Percentiles rank a stretch among this genome's conserved stretches.
Conservation (phyloP, 2,329 filamentous ascomycete genomes). For the Proliferodiscus dingleyae region DNA sequence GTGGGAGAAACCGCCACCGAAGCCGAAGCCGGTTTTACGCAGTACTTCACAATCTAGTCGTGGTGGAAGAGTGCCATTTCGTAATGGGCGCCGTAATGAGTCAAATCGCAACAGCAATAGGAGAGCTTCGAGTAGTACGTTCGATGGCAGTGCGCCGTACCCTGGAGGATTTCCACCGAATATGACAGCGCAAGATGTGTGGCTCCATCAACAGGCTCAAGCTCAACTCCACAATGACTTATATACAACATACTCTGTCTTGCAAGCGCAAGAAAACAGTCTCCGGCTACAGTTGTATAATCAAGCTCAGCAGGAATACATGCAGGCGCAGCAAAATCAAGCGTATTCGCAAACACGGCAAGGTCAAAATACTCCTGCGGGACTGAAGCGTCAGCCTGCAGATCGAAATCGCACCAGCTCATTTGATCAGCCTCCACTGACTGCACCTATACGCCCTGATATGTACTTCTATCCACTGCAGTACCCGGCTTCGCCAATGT, state of each 20-base stretch:
- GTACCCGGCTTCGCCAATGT: constrained; percentile 40
- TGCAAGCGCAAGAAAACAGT: constrained; percentile 42
- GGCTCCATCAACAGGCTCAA: constrained; percentile 32
- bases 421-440: constrained; percentile 56
- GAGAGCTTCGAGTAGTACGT: constrained; percentile 30
- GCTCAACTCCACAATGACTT: constrained; percentile 33
- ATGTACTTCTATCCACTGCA: constrained; percentile 48
- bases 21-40: constrained; percentile 46
- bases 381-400: constrained; percentile 37
- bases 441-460: constrained; percentile 53
- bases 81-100: constrained; percentile 24
- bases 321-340: constrained; percentile 35
- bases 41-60: constrained; percentile 55
- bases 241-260: constrained; percentile 32
- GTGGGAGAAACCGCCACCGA: constrained; percentile 52
- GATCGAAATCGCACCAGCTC: constrained; percentile 55
- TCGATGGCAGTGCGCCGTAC: constrained; percentile 25
- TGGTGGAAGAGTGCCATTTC: constrained; percentile 23
- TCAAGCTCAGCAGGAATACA: constrained; percentile 41
- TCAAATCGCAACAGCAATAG: constrained; percentile 28
- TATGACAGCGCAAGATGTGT: constrained; percentile 27
- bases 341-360: constrained; percentile 38
- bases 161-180: constrained; percentile 18
- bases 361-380: constrained; percentile 30
- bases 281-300: constrained; percentile 43